phyloP scores from a whole-genome alignment of 352 stramenopile species.

The Lagenidium giganteum region DNA sequence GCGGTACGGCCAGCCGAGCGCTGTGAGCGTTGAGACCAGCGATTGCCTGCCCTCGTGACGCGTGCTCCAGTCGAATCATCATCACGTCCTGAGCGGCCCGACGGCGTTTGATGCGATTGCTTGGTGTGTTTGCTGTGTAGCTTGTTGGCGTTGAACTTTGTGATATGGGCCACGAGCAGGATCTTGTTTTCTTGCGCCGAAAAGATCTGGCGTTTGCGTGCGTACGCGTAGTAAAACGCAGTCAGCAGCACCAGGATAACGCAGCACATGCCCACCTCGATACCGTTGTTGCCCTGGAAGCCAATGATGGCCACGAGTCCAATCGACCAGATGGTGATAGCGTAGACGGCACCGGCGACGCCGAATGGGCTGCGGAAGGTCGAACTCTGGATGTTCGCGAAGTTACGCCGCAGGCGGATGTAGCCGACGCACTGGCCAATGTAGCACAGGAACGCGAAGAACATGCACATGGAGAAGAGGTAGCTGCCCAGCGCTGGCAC shows the following conservation, averaged over 20 bases:
- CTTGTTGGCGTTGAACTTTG: conserved; percentile 14
- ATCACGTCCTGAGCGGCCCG: too few species aligned
- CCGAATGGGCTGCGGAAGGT: conserved; percentile 11
- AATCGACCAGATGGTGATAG: conserved; percentile 10
- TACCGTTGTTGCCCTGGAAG: conserved; percentile 9
- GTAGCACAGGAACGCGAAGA: conserved; percentile 16
- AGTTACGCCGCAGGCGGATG: conserved; percentile 10
- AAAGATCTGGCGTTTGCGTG: conserved; percentile 18
- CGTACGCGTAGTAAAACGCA: conserved; percentile 11
- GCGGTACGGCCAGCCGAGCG: too few species aligned
- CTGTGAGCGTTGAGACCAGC: too few species aligned
- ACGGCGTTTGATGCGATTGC: too few species aligned
- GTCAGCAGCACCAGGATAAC: conserved; percentile 5
- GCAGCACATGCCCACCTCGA: conserved; percentile 2
- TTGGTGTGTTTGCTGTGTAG: too few species aligned
- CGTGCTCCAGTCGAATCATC: too few species aligned
- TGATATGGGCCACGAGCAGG: conserved; percentile 10
- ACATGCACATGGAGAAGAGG: conserved; percentile 18
- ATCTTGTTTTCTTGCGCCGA: conserved; percentile 19
- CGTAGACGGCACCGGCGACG: conserved; percentile 6
- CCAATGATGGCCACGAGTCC: conserved; percentile 2
- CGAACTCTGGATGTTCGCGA: conserved; percentile 13
- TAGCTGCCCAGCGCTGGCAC: not conserved
- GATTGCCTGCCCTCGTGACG: too few species aligned
- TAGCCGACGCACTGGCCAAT: conserved; percentile 24